Base-by-base conservation (phyloP, 2,329 filamentous ascomycete genomes). In the Penicillium sp. region DNA sequence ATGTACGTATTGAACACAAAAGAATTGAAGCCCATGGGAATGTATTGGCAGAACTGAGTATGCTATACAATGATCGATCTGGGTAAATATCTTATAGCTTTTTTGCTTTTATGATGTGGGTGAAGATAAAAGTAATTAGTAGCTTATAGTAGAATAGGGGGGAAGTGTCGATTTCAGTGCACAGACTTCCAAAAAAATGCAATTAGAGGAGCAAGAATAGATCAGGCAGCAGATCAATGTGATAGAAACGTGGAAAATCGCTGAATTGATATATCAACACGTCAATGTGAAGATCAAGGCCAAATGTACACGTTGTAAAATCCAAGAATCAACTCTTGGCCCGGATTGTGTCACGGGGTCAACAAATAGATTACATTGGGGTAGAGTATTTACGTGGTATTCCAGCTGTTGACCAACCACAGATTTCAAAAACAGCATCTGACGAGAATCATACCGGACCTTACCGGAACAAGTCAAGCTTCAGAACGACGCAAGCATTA, bases 391-490 rank as follows among this genome's bases (percentile, higher is more conserved):
- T 44, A 53, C 39, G 1, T 8, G 38, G 48, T 46, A 36, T 32
- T 2, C 11, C 4, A 16, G 0, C 2, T 1, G 58, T 56, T 55
- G 47, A 0, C 62, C 55, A 65, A 58, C 46, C 3, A 53, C 1
- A 52, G 0, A 0, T 0, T 2, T 14, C 7, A 26, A 55, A 42
- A 59, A 51, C 57, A 4, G 8, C 9, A 14, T n/a, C 14, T 44
- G 49, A 64, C 62, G 14, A 9, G 4, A 4, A 9, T 9, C 11
- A 23, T n/a, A 63, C 62, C 58, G 57, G 60, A 48, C 61, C 58
- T 56, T 60, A 56, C 62, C 62, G 60, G 60, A 65, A 60, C n/a
- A 16, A 53, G 62, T 36, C 56, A 62, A 63, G 62, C 40, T 42
- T 53, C 46, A 53, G 51, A 53, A 53, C 59, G 53, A 58, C 51